Percentiles rank a stretch among this genome's conserved stretches.
Conservation (phyloP, 306 rosid species). For the Ormosia semicastrata region DNA sequence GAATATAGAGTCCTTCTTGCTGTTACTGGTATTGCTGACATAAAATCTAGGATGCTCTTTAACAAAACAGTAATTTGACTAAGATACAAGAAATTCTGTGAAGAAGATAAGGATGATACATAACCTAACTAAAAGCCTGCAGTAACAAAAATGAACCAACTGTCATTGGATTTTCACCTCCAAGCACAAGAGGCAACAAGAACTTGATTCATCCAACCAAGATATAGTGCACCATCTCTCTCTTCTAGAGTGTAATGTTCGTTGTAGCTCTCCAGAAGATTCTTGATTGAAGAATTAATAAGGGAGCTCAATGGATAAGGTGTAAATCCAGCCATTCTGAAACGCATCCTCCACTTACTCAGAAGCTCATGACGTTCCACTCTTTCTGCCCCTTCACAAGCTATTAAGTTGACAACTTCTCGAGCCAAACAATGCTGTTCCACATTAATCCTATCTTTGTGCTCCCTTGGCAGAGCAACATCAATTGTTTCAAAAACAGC, state of each 20-base stretch:
- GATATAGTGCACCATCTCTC: slow-evolving; percentile 71
- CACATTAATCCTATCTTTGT: slow-evolving; percentile 78
- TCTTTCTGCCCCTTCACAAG: slow-evolving; percentile 88
- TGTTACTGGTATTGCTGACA: slow-evolving; percentile 18
- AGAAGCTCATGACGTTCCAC: slow-evolving; percentile 86
- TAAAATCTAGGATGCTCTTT: slow-evolving; percentile 17
- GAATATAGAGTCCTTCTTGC: slow-evolving; percentile 16
- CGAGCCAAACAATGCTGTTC: slow-evolving; percentile 97
- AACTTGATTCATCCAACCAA: slow-evolving; percentile 79
- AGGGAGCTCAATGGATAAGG: slow-evolving; percentile 76
- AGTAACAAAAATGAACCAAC: slow-evolving; percentile 28
- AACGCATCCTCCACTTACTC: slow-evolving; percentile 72
- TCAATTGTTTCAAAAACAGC: slow-evolving; percentile 86
- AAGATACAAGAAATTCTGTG: slow-evolving; percentile 7
- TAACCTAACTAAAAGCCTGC: slow-evolving; percentile 31
- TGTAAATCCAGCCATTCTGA: slow-evolving; percentile 66
- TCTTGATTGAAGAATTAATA: slow-evolving; percentile 78
- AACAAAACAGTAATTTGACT: slow-evolving; percentile 28
- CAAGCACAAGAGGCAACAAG: slow-evolving; percentile 83
- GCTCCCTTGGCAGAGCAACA: slow-evolving; percentile 70
- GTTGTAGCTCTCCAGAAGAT: slow-evolving; percentile 63
- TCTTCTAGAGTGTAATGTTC: slow-evolving; percentile 83
- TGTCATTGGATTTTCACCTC: slow-evolving; percentile 45
- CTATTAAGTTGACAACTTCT: slow-evolving; percentile 82
- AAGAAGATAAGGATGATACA: slow-evolving; percentile 9